Evolutionary conservation across 164 flowering plant species (phyloP), one percentile per base, ranked within the genome.

Genomic region (Nymphaea colorata): DNA sequence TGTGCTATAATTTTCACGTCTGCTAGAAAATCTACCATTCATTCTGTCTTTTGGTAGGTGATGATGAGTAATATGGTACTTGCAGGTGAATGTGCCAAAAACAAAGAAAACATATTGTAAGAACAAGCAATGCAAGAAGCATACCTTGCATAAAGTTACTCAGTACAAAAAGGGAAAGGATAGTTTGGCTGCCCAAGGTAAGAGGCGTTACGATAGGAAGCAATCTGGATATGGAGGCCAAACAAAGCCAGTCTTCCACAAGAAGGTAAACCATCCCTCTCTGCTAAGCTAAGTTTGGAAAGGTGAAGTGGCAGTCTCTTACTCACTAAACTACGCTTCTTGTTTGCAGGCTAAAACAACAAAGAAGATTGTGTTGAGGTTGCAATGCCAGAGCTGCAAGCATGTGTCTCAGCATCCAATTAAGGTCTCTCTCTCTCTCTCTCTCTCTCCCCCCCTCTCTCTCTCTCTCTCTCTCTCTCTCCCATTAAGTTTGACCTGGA

Each of bases 51-150:
- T 51, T 51, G 15, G 57, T 51, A 15, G 14, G 14, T 15, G 14
- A 10, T 51, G 57, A 8, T 51, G 15, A 51, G 57, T 10, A 61
- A 6, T 61, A 61, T 61, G 64, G 42, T 17, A 61, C n/a, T 4
- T 61, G 64, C 64, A 71, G 69, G 74, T 71, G 65, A 71, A 71
- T 42, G 74, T 71, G 5, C 74, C 74, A 7, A 71, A 71, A 62
- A 71, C 74, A 61, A 71, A 71, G 74, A 71, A 71, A 62, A 67
- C 74, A 4, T 71, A 71, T 36, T 71, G 74, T 66, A 71, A 71
- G 69, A 71, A 53, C 70, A 71, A 71, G 45, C 66, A 71, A 41
- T 71, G 74, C 61, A 61, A 42, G 66, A 71, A 71, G 62, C 74
- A 71, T 59, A 71, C 74, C 61, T 53, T 71, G 43, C 74, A 71